These are phyloP conservation scores for Canna indica DNA, from an alignment of 176 grass and related monocot genomes.

Conservation along the genomic window DNA sequence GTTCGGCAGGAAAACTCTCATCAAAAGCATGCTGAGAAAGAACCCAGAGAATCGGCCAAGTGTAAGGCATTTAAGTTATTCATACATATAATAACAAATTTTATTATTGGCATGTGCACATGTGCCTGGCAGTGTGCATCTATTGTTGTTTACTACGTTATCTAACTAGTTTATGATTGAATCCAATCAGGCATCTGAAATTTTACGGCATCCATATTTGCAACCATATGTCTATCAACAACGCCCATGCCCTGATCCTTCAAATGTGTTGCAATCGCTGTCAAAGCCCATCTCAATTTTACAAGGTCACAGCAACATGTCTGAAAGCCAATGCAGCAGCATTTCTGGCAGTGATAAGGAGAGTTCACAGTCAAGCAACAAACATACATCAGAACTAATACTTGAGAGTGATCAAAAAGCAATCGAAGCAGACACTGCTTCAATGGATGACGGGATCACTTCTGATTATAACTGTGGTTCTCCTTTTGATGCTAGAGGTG, in stretches of 20 bases:
- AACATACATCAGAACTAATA: constrained; percentile 32
- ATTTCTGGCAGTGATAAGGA: constrained; percentile 82
- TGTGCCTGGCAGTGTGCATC: no score
- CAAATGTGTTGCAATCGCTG: constrained; percentile 27
- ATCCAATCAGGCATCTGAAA: constrained; percentile 83
- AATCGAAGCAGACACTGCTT: constrained; percentile 33
- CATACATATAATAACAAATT: neutral
- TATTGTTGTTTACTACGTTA: neutral
- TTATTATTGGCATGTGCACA: no score
- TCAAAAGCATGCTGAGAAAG: constrained; percentile 97
- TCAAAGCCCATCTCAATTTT: constrained; percentile 42
- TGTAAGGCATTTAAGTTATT: constrained; percentile 39
- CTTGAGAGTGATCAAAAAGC: constrained; percentile 34
- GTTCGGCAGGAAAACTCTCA: constrained; percentile 77
- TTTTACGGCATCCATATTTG: constrained; percentile 72
- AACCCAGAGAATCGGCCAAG: constrained; percentile 90
- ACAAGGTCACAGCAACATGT: constrained; percentile 55
- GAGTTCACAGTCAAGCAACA: constrained; percentile 62
- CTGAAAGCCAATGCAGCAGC: constrained; percentile 77
- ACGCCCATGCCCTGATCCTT: constrained; percentile 37
- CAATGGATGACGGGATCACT: constrained; percentile 23
- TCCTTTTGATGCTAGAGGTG: constrained; percentile 36
- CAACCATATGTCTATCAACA: constrained; percentile 64
- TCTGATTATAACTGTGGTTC: constrained; percentile 22
- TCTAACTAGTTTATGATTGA: constrained; percentile 2